phyloP scores from a whole-genome alignment of 805 yeast species.

The Saccharomycopsis microspora region DNA sequence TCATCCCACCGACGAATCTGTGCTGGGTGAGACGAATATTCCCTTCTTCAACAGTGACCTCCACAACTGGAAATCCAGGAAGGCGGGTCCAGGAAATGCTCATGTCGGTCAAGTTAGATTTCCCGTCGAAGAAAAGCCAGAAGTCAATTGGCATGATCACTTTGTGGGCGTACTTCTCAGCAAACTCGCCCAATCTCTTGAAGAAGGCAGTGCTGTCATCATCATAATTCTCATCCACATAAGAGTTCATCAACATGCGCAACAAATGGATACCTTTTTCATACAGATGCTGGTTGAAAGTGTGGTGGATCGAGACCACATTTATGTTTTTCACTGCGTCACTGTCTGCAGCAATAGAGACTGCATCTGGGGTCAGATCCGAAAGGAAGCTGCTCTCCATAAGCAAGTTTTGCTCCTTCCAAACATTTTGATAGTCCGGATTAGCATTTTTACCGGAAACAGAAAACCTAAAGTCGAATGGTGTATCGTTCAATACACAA shows the following conservation, averaged over 20 bases:
- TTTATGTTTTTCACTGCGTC: slow-evolving; percentile 23
- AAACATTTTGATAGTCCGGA: slow-evolving; percentile 18
- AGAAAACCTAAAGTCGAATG: not conserved
- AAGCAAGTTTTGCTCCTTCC: slow-evolving; percentile 25
- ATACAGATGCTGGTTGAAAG: slow-evolving; percentile 41
- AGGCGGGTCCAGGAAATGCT: slow-evolving; percentile 49
- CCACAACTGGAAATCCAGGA: slow-evolving; percentile 48
- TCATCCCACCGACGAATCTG: slow-evolving; percentile 20
- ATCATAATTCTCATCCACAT: slow-evolving; percentile 21
- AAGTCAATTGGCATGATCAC: slow-evolving; percentile 38
- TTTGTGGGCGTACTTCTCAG: slow-evolving; percentile 25
- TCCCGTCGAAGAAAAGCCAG: slow-evolving; percentile 27
- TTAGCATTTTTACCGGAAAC: slow-evolving; percentile 16
- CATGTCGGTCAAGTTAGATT: slow-evolving; percentile 36
- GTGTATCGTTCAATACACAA: slow-evolving; percentile 25
- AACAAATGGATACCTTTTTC: slow-evolving; percentile 49
- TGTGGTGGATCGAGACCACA: slow-evolving; percentile 30
- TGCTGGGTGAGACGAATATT: slow-evolving; percentile 29
- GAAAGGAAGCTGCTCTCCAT: slow-evolving; percentile 21
- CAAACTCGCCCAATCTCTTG: slow-evolving; percentile 27
- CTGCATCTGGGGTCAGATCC: slow-evolving; percentile 27
- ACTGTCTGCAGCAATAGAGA: slow-evolving; percentile 27
- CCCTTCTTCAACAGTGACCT: slow-evolving; percentile 22
- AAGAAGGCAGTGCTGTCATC: slow-evolving; percentile 25
- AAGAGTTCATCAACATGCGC: slow-evolving; percentile 38